phyloP scores from a whole-genome alignment of 192 early-diverging fungal genomes.

The Rhizoclosmatium globosum region DNA sequence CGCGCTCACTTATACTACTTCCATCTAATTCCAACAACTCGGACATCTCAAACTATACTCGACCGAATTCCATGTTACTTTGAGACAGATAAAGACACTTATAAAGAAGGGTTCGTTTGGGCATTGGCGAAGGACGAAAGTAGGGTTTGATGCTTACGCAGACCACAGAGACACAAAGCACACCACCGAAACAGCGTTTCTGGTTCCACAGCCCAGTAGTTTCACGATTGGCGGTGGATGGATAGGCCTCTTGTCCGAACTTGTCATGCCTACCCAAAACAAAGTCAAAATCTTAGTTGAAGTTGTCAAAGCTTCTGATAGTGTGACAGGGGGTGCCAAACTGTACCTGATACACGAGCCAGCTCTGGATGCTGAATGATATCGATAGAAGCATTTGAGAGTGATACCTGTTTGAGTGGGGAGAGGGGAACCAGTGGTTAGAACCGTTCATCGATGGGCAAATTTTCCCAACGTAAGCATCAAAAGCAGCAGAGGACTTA shows the following conservation, averaged over 20 bases:
- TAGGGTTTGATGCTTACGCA: too few relatives aligned
- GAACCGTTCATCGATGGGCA: neutral
- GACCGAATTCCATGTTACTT: too few relatives aligned
- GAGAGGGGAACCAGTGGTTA: neutral
- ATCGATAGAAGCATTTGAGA: neutral
- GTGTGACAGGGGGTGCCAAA: neutral
- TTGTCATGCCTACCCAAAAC: neutral
- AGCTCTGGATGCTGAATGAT: constrained; percentile 29
- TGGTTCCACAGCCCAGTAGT: neutral
- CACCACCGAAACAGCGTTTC: constrained; percentile 4
- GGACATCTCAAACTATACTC: too few relatives aligned
- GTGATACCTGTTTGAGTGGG: neutral
- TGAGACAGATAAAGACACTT: too few relatives aligned
- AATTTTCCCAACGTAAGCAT: neutral
- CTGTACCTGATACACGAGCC: constrained; percentile 17
- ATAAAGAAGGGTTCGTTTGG: too few relatives aligned
- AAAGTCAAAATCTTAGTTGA: neutral
- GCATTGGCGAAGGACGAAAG: too few relatives aligned
- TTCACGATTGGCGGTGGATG: constrained; percentile 33
- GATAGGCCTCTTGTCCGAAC: constrained; percentile 29
- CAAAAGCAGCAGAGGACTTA: neutral
- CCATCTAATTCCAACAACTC: too few relatives aligned
- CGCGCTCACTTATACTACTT: too few relatives aligned
- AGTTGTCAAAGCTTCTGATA: too few relatives aligned
- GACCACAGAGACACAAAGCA: constrained; percentile 37